Percentiles rank a stretch among this genome's conserved stretches.
Conservation (phyloP, 345 rosid genomes). For the Moringa oleifera region DNA sequence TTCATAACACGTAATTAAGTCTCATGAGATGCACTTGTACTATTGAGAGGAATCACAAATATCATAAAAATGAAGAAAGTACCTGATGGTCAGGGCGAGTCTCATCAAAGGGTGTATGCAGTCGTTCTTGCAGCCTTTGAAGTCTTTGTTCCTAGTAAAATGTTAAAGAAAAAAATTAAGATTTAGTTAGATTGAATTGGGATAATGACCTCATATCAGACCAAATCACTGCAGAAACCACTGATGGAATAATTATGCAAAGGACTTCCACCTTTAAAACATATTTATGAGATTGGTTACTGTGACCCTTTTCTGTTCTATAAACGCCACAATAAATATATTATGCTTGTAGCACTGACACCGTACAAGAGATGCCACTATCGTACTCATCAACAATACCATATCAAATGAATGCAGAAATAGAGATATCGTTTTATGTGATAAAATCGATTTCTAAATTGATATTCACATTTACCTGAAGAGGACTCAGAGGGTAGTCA, state of each 20-base stretch:
- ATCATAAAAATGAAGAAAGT: slow-evolving; percentile 16
- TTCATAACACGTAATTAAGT: neutral
- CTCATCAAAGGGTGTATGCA: slow-evolving; percentile 73
- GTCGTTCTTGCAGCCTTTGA: slow-evolving; percentile 69
- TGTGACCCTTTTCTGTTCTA: too few relatives aligned
- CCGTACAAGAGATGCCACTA: too few relatives aligned
- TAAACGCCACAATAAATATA: too few relatives aligned
- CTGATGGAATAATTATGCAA: too few relatives aligned
- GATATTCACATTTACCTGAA: slow-evolving; percentile 46
- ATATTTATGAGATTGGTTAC: too few relatives aligned
- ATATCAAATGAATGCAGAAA: neutral
- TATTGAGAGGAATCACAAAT: neutral
- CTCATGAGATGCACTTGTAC: neutral
- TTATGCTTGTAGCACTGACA: too few relatives aligned
- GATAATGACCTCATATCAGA: too few relatives aligned
- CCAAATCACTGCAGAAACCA: too few relatives aligned
- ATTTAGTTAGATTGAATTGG: too few relatives aligned
- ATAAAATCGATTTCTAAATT: slow-evolving; percentile 1
- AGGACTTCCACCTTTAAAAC: too few relatives aligned
- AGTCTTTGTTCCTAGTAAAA: slow-evolving; percentile 68
- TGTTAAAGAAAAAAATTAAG: slow-evolving; percentile 7
- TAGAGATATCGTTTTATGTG: neutral
- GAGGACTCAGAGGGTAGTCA: slow-evolving; percentile 53
- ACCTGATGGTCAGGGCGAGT: slow-evolving; percentile 86
- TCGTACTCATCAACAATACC: neutral